Base-by-base conservation (phyloP, 345 rosid genomes). In the Rhodamnia rubescens region DNA sequence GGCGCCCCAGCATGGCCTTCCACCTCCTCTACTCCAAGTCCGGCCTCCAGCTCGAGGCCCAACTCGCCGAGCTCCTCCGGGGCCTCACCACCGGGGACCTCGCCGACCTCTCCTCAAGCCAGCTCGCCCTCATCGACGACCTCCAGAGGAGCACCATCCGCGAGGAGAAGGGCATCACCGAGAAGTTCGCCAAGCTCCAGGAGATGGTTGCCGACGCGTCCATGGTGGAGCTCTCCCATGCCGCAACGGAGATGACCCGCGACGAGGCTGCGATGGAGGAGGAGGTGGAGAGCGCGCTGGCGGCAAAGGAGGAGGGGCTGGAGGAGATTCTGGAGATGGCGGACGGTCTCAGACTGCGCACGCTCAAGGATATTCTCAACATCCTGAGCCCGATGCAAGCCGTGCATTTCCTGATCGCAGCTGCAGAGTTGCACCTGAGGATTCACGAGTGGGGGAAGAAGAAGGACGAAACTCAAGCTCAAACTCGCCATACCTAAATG, bases 1-100 rank as follows among this genome's bases (percentile, higher is more conserved):
- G 95, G 95, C 85, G 92, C 29, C 94, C 93, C 15, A 85, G 85
- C 87, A 88, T 83, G 90, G 92, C 94, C 44, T 90, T 92, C 82
- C 93, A 92, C 86, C 85, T 93, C 84, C 89, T 93, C 81, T 90
- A 91, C 89, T 92, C 92, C 12, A 89, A 89, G 58, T 90, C 92
- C 8, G 91, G 93, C n/a, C 42, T 88, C 50, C 93, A 92, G 58
- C 85, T 92, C 4, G 91, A 91, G 80, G 86, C 89, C 32, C 86
- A 85, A 12, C 82, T 92, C 14, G 58, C 69, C 2, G 90, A 87
- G 20, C 53, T 91, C 49, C 18, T 91, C 64, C 85, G 75, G 0
- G 95, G 95, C 8, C 22, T 92, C 26, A n/a, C 78, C 29, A 86
- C 83, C 12, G 87, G 90, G 6, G 89, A 93, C 87, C 84, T 93